These are phyloP conservation scores for Neocucurbitaria cava DNA, from an alignment of 2,329 filamentous ascomycete genomes.

Conservation along the genomic window DNA sequence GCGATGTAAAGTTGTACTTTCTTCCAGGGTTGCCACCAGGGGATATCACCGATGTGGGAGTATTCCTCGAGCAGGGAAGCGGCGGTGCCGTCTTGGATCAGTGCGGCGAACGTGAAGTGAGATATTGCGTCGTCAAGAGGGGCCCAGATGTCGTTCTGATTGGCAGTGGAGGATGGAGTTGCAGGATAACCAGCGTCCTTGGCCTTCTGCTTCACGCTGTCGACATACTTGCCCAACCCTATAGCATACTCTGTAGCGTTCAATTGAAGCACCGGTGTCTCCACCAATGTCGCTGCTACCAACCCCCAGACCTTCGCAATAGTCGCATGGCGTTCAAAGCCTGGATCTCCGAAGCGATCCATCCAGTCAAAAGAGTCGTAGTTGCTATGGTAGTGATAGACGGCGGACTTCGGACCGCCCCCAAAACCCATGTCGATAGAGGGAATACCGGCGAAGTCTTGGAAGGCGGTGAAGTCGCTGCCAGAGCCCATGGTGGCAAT, in stretches of 20 bases:
- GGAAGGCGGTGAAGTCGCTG: conserved; percentile 61
- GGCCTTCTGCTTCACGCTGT: conserved; percentile 48
- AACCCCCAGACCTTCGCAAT: conserved; percentile 56
- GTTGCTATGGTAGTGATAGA: conserved; percentile 83
- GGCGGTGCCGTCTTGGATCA: conserved; percentile 60
- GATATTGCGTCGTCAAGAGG: conserved; percentile 58
- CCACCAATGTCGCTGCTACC: conserved; percentile 54
- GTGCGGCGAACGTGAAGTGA: conserved; percentile 57
- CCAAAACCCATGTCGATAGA: conserved; percentile 57
- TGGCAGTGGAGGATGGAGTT: conserved; percentile 11
- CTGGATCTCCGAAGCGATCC: conserved; percentile 74
- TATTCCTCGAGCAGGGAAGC: conserved; percentile 57
- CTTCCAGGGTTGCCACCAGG: conserved; percentile 80
- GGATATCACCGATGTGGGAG: conserved; percentile 58
- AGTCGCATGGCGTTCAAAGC: conserved; percentile 64
- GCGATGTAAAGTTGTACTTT: conserved; percentile 68
- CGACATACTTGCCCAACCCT: conserved; percentile 52
- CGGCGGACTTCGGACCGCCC: conserved; percentile 48
- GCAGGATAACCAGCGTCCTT: conserved; percentile 7
- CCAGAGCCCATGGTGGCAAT: conserved; percentile 64
- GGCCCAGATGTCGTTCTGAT: conserved; percentile 50
- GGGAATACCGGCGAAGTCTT: conserved; percentile 60
- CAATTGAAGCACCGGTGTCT: conserved; percentile 56
- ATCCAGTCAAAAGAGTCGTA: conserved; percentile 89
- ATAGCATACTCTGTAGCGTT: conserved; percentile 56